These are phyloP conservation scores for Diplodia corticola DNA, from an alignment of 2,329 filamentous ascomycete genomes.

Conservation along the genomic window DNA sequence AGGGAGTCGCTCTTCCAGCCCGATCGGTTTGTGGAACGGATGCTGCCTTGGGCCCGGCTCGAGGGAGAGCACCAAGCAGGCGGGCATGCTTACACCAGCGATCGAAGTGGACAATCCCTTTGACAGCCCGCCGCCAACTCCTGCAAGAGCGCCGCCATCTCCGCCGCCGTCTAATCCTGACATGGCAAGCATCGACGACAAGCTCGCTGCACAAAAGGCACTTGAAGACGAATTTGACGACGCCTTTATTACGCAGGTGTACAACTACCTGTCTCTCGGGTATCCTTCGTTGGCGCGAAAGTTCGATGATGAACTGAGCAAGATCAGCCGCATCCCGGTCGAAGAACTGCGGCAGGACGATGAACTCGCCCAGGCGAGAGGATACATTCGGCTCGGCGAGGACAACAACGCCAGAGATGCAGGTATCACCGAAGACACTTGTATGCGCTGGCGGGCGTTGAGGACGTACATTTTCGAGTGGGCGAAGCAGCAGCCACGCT, in stretches of 20 bases:
- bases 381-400: constrained; percentile 65
- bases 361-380: constrained; percentile 61
- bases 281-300: constrained; percentile 82
- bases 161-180: constrained; percentile 40
- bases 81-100: constrained; percentile 53
- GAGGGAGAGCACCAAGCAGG: constrained; percentile 44
- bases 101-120: constrained; percentile 45
- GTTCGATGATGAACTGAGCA: constrained; percentile 82
- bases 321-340: constrained; percentile 71
- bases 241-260: constrained; percentile 88
- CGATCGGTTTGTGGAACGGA: constrained; percentile 74
- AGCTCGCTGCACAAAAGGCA: constrained; percentile 46
- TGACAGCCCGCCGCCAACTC: constrained; percentile 42
- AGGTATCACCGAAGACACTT: constrained; percentile 53
- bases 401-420: constrained; percentile 51
- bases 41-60: constrained; percentile 56
- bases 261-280: constrained; percentile 92
- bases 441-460: constrained; percentile 80
- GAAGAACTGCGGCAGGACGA: constrained; percentile 73
- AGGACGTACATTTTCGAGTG: constrained; percentile 84
- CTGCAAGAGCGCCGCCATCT: constrained; percentile 37
- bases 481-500: constrained; percentile 80
- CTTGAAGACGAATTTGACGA: constrained; percentile 73
- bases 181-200: constrained; percentile 45
- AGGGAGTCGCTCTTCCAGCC: constrained; percentile 54